phyloP scores from a whole-genome alignment of 257 asterid species.

The Ligustrum vulgare region DNA sequence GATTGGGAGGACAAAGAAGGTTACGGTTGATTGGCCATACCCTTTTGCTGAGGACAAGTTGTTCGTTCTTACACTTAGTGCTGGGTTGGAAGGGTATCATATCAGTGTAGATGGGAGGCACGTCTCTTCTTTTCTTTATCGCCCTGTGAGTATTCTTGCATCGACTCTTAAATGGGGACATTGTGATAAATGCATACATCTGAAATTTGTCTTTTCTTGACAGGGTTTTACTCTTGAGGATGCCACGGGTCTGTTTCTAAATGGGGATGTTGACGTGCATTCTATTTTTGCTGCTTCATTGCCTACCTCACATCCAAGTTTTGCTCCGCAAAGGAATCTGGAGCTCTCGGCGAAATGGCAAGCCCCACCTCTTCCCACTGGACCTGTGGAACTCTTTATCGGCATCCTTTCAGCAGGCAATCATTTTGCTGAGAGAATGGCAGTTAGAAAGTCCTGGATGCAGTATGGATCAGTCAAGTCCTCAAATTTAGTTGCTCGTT shows the following conservation, averaged over 20 bases:
- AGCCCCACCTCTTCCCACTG: constrained; percentile 62
- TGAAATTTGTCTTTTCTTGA: constrained; percentile 20
- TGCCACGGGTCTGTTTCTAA: constrained; percentile 75
- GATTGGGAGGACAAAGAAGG: constrained; percentile 84
- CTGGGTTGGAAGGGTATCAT: constrained; percentile 95
- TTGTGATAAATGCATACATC: constrained; percentile 21
- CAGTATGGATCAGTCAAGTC: constrained; percentile 65
- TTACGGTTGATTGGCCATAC: constrained; percentile 86
- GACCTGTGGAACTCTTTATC: constrained; percentile 76
- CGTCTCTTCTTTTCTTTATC: constrained; percentile 81
- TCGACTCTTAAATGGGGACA: constrained; percentile 12
- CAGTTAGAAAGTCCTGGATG: constrained; percentile 95
- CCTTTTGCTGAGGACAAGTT: constrained; percentile 85
- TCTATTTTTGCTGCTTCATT: constrained; percentile 76
- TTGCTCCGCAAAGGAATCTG: constrained; percentile 70
- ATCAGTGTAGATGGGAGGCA: constrained; percentile 87
- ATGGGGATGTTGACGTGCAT: constrained; percentile 77
- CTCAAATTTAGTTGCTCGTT: constrained; percentile 66
- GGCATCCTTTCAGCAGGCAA: constrained; percentile 95
- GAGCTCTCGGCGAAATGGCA: constrained; percentile 73
- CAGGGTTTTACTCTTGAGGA: constrained; percentile 96
- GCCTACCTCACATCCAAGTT: constrained; percentile 81
- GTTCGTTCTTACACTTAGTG: constrained; percentile 82
- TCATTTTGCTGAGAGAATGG: constrained; percentile 97
- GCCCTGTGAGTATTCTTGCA: constrained; percentile 62